Evolutionary conservation across 1,284 basidiomycete species (phyloP), one percentile per base, ranked within the genome.

Genomic region (Ganoderma boninense): DNA sequence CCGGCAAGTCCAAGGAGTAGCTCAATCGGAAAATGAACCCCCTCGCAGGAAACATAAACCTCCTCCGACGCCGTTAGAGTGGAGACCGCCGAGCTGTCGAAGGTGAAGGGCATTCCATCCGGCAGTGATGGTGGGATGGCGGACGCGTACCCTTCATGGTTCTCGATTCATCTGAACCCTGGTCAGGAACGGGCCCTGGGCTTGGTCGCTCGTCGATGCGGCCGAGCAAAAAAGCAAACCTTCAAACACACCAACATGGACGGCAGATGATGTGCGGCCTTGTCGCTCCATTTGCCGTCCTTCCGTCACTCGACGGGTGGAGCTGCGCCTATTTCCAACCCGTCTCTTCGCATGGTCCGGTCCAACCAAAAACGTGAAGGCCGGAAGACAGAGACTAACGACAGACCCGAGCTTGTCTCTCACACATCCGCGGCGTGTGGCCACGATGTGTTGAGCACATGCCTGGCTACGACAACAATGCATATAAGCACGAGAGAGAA

Each of bases 401-500:
- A n/a, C n/a, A n/a, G n/a, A n/a, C n/a, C n/a, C n/a, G n/a, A n/a
- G n/a, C n/a, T n/a, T n/a, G 11, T 49, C 29, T 13, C 10, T 16
- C 26, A 14, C 20, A 0, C 11, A 26, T 14, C 26, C 26, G 54
- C 14, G 16, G 18, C 14, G 7, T n/a, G 14, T 14, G 2, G 4
- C 54, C 54, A 16, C 13, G 32, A 11, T 29, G 6, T 8, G 13
- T 32, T 13, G 29, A 32, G 13, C 54, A 29, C 54, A n/a, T 29
- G 1, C 13, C 26, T 32, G 29, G 29, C 29, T 4, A 2, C 29
- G 29, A 38, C 38, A 6, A 38, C 38, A 7, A 10, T 32, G 38
- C 38, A 38, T 7, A 38, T 38, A 38, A 38, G 38, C 38, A 38
- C 14, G 13, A 14, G 32, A 18, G 8, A 18, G 40, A 77, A 44